Evolutionary conservation across 768 basidiomycete genomes (phyloP), one percentile per base, ranked within the genome.

Genomic region (Terana coerulea): DNA sequence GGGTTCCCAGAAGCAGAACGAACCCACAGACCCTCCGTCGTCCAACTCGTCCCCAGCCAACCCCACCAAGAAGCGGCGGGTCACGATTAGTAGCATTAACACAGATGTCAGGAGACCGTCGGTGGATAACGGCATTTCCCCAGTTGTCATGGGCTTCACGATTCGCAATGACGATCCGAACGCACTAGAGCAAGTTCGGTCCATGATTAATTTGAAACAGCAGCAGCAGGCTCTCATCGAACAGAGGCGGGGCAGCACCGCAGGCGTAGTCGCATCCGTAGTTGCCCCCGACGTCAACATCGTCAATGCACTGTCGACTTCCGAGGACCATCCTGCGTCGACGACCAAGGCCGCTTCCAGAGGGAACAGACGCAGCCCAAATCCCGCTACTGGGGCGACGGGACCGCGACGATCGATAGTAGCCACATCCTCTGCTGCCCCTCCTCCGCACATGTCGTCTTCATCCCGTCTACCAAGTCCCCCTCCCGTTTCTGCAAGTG

Each of bases 171-270:
- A 87, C 64, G 81, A 86, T 58, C 74, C 80, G 1, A 61, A 67
- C 28, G 77, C 76, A 11, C 70, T 83, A 34, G 83, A 86, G 60
- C 80, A 83, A 64, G 75, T 83, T 36, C 75, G 83, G 62, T 79
- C 81, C 17, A 79, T 79, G 71, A 72, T 83, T 53, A 67, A 74
- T 30, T 75, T 80, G 43, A 88, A 86, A 61, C 84, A 84, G 64
- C 82, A 83, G 58, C 88, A 85, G 66, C 83, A 87, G 66, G 77
- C 81, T 41, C 69, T 84, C 51, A 80, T 83, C 49, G 84, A 88
- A 64, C 83, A 85, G 67, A 77, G 85, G 43, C 70, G 87, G 56
- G 84, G 78, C 9, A 84, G 83, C 62, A 68, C 74, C 12, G 80
- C 64, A 1, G 60, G 62, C 44, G 47, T 60, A 25, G 22, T 58